phyloP scores from a whole-genome alignment of 768 basidiomycete species.

The Leccinum boreale region DNA sequence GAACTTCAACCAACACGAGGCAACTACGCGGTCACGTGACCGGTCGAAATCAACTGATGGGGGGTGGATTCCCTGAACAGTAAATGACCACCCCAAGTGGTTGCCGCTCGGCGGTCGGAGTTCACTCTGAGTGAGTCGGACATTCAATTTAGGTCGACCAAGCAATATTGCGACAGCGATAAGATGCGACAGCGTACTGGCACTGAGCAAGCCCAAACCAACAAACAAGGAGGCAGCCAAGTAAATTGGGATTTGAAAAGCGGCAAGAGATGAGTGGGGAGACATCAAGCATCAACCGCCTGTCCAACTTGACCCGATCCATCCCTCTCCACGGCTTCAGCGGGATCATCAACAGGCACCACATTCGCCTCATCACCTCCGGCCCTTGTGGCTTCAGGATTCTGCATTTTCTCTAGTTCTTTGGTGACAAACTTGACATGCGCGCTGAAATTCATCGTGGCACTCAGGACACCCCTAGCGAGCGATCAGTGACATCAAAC shows the following conservation, averaged over 20 bases:
- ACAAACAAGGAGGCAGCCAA: too few species aligned
- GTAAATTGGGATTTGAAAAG: too few species aligned
- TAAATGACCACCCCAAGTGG: too few species aligned
- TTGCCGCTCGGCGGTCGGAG: too few species aligned
- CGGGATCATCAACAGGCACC: slow-evolving; percentile 4
- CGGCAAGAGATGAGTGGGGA: not conserved
- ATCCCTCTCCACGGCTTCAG: slow-evolving; percentile 9
- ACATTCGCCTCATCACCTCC: not conserved
- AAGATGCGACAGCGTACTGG: too few species aligned
- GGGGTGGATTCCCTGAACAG: too few species aligned
- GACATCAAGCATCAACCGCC: slow-evolving; percentile 16
- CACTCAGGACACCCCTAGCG: slow-evolving; percentile 53
- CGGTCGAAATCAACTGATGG: slow-evolving; percentile 16
- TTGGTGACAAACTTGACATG: slow-evolving; percentile 72
- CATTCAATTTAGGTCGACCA: too few species aligned
- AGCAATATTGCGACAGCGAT: too few species aligned
- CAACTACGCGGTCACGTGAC: slow-evolving; percentile 34
- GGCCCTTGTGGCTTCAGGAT: not conserved
- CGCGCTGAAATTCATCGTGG: slow-evolving; percentile 58
- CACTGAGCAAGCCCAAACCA: too few species aligned
- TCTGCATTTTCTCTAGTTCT: slow-evolving; percentile 52
- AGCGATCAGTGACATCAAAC: not conserved
- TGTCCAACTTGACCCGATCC: slow-evolving; percentile 23
- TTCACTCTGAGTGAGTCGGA: too few species aligned
- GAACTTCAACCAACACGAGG: slow-evolving; percentile 33